A percentile compares a stretch with the other conserved stretches of the same genome.
phyloP scores from a whole-genome alignment of 2,329 filamentous ascomycete species.

The Byssoonygena ceratinophila region DNA sequence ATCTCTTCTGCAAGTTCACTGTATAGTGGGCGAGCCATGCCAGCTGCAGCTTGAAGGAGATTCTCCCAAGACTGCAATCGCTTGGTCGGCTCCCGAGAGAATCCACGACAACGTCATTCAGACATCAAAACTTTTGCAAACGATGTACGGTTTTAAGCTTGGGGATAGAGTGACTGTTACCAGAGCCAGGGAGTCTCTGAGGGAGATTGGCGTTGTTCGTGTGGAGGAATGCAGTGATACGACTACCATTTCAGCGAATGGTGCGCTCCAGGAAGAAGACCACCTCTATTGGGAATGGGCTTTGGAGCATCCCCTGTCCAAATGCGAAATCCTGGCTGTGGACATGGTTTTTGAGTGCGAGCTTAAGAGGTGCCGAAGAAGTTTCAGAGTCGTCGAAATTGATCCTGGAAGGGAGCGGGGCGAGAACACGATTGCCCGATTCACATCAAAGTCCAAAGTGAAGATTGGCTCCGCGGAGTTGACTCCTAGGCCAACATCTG shows the following conservation, averaged over 20 bases:
- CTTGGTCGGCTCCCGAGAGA: constrained; percentile 52
- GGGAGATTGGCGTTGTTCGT: constrained; percentile 48
- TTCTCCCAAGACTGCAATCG: constrained; percentile 47
- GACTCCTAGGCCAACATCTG: constrained; percentile 7
- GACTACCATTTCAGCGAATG: constrained; percentile 17
- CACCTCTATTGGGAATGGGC: constrained; percentile 41
- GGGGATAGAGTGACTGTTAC: constrained; percentile 57
- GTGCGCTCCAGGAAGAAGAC: constrained; percentile 29
- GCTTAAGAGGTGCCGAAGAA: constrained; percentile 47
- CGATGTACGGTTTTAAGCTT: constrained; percentile 60
- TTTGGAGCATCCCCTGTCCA: constrained; percentile 35
- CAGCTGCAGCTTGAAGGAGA: constrained; percentile 25
- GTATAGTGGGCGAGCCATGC: constrained; percentile 51
- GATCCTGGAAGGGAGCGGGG: constrained; percentile 38
- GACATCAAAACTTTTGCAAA: constrained; percentile 63
- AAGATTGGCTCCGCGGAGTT: constrained; percentile 23
- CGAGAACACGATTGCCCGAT: constrained; percentile 32
- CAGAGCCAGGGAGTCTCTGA: constrained; percentile 41
- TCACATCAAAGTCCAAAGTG: constrained; percentile 26
- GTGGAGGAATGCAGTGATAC: constrained; percentile 48
- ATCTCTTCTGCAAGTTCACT: constrained; percentile 45
- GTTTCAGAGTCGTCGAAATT: constrained; percentile 53
- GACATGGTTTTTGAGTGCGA: constrained; percentile 60
- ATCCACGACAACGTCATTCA: constrained; percentile 58
- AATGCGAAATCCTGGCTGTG: constrained; percentile 57